These are phyloP conservation scores for Candida yuanshanica DNA, from an alignment of 805 yeast species.

Conservation along the genomic window DNA sequence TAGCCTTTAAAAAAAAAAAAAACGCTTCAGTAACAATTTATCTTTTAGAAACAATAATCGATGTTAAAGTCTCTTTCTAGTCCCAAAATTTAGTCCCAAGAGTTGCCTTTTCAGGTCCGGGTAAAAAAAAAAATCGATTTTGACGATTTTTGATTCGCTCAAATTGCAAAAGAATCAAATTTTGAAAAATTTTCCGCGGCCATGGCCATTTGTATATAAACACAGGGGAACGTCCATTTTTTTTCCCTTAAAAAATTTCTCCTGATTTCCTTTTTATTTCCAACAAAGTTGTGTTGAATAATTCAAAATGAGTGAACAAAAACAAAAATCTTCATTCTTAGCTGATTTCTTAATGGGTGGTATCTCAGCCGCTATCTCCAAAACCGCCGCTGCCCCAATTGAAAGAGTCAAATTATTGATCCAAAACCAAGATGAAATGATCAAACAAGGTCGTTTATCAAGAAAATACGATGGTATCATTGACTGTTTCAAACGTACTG, in stretches of 20 bases:
- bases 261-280: not conserved
- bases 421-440: constrained; percentile 98
- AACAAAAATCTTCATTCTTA: constrained; percentile 41
- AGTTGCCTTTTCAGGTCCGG: not conserved
- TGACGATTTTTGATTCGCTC: constrained; percentile 4
- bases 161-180: not conserved
- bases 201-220: not conserved
- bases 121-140: too few relatives aligned
- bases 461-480: constrained; percentile 81
- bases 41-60: too few relatives aligned
- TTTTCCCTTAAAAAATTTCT: not conserved
- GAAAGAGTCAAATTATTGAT: constrained; percentile 95
- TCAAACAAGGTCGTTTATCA: constrained; percentile 93
- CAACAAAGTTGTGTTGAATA: not conserved
- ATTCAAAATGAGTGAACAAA: constrained; percentile 26
- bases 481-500: constrained; percentile 94
- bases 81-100: not conserved
- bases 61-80: not conserved
- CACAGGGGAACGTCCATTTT: constrained; percentile 1
- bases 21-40: too few relatives aligned
- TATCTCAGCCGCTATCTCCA: constrained; percentile 97
- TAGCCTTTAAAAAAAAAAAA: too few relatives aligned
- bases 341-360: constrained; percentile 93
- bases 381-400: constrained; percentile 97
- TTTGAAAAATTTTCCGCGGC: not conserved